Conservation (phyloP, 371 early-diverging fungal species). For the Apophysomyces trapeziformis region DNA sequence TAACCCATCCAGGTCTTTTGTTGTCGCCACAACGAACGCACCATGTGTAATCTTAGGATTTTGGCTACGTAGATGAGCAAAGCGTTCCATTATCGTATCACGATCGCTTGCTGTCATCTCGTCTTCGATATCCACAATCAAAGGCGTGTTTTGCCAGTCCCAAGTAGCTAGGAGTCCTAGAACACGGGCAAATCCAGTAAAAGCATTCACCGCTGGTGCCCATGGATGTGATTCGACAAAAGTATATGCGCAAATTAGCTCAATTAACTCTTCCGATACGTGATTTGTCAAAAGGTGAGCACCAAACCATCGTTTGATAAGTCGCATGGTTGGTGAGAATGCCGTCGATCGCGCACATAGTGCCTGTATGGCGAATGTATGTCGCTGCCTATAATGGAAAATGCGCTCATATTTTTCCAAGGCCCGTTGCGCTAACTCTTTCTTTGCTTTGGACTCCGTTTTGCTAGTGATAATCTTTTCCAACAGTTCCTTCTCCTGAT, state of each 20-base stretch:
- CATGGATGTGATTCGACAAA: slow-evolving; percentile 72
- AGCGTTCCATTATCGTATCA: slow-evolving; percentile 48
- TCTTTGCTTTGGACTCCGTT: slow-evolving; percentile 44
- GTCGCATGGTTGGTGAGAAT: slow-evolving; percentile 72
- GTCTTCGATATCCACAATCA: slow-evolving; percentile 78
- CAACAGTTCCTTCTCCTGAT: slow-evolving; percentile 70
- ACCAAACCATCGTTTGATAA: slow-evolving; percentile 88
- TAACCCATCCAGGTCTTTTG: slow-evolving; percentile 59
- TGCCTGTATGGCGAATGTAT: slow-evolving; percentile 72
- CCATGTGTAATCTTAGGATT: slow-evolving; percentile 54
- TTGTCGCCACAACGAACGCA: slow-evolving; percentile 70
- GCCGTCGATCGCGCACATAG: slow-evolving; percentile 71
- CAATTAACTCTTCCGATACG: slow-evolving; percentile 65
- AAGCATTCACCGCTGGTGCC: slow-evolving; percentile 59
- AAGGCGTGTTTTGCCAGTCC: slow-evolving; percentile 76
- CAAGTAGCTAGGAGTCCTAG: slow-evolving; percentile 71
- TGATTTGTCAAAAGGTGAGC: slow-evolving; percentile 72
- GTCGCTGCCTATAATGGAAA: slow-evolving; percentile 61
- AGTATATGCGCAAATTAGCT: slow-evolving; percentile 62
- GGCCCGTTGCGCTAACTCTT: slow-evolving; percentile 54
- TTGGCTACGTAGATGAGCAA: slow-evolving; percentile 45
- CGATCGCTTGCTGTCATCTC: slow-evolving; percentile 56
- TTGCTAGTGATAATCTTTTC: slow-evolving; percentile 55
- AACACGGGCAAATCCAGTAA: slow-evolving; percentile 76
- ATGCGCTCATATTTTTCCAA: slow-evolving; percentile 51